Conservation (phyloP, 2,329 filamentous ascomycete species). For the Ceratocystis papillata region DNA sequence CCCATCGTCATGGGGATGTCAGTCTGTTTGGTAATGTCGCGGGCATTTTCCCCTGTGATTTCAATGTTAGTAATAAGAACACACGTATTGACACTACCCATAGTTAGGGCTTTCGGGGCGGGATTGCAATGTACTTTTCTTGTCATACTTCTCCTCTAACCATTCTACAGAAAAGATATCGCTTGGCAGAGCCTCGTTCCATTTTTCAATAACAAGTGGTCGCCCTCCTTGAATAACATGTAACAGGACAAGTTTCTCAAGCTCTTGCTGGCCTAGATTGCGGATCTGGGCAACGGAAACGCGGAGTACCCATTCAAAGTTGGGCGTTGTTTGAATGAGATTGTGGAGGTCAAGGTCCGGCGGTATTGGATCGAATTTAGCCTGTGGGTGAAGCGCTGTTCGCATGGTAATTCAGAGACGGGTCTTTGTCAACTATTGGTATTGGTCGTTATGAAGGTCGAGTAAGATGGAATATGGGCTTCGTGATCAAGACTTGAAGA, state of each 20-base stretch:
- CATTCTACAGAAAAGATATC: slow-evolving; percentile 71
- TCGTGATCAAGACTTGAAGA: not conserved
- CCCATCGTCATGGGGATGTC: slow-evolving; percentile 77
- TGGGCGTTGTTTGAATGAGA: slow-evolving; percentile 66
- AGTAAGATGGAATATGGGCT: not conserved
- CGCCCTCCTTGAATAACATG: slow-evolving; percentile 79
- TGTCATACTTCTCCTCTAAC: slow-evolving; percentile 67
- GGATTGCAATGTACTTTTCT: slow-evolving; percentile 52
- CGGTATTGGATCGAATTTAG: slow-evolving; percentile 83
- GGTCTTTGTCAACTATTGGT: too few relatives aligned
- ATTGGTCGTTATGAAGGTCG: not conserved
- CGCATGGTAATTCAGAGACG: slow-evolving; percentile 50
- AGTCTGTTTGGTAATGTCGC: slow-evolving; percentile 61
- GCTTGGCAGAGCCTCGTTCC: slow-evolving; percentile 62
- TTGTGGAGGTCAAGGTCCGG: slow-evolving; percentile 68
- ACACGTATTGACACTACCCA: not conserved
- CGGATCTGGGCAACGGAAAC: slow-evolving; percentile 71
- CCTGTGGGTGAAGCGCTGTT: slow-evolving; percentile 60
- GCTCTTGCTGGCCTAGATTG: slow-evolving; percentile 61
- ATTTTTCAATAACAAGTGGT: slow-evolving; percentile 83
- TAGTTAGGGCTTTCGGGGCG: not conserved
- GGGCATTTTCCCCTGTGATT: slow-evolving; percentile 62
- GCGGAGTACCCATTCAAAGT: slow-evolving; percentile 77
- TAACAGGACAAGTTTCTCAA: slow-evolving; percentile 73
- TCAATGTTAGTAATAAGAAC: slow-evolving; percentile 8